Percentiles rank a stretch among this genome's conserved stretches.
Conservation (phyloP, 2,329 filamentous ascomycete species). For the Claviceps fusiformis region DNA sequence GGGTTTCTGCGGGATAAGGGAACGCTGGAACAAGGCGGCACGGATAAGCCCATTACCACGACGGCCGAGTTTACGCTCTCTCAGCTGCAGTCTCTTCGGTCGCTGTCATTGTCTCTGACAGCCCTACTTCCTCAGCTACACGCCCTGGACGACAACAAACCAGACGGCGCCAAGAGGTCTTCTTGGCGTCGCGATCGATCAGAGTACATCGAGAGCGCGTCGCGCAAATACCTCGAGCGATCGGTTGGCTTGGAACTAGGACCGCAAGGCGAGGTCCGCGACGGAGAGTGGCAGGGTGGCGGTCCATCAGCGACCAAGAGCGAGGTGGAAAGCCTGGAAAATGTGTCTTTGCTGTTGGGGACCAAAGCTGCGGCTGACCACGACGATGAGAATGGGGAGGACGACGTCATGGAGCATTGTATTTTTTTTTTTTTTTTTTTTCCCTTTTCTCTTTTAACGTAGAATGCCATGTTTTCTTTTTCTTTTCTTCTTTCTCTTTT, state of each 20-base stretch:
- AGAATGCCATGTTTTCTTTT: not conserved
- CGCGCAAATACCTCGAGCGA: conserved; percentile 60
- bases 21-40: conserved; percentile 35
- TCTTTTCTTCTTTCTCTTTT: not conserved
- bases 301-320: conserved; percentile 34
- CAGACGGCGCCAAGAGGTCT: conserved; percentile 19
- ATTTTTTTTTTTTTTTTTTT: not conserved
- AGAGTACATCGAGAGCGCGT: conserved; percentile 73
- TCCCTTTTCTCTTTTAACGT: not conserved
- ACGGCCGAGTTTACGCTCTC: conserved; percentile 68
- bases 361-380: conserved; percentile 1
- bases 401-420: conserved; percentile 17
- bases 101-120: conserved; percentile 46
- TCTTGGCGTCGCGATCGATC: conserved; percentile 55
- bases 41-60: conserved; percentile 47
- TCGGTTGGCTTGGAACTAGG: conserved; percentile 54
- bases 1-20: conserved; percentile 45
- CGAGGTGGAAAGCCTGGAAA: conserved; percentile 46
- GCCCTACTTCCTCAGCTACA: conserved; percentile 51
- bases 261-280: conserved; percentile 44
- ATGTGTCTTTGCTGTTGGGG: conserved; percentile 31
- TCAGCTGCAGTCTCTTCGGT: conserved; percentile 67
- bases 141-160: not conserved
- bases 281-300: conserved; percentile 49
- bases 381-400: conserved; percentile 2